Evolutionary conservation across 768 basidiomycete species (phyloP).

Genomic region (Ephemerocybe angulata): DNA sequence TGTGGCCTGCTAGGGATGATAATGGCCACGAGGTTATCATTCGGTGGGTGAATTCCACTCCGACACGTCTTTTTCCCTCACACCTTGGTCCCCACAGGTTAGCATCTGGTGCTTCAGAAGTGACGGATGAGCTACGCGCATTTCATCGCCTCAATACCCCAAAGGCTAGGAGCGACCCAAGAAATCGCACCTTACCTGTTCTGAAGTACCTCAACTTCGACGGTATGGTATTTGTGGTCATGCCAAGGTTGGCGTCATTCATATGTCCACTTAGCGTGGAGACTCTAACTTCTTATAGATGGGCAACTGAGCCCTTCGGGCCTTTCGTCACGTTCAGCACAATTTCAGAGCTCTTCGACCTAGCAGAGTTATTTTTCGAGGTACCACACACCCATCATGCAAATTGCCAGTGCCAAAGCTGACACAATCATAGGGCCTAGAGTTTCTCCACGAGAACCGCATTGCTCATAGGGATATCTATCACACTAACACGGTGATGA

Average conservation of each 20-base stretch:
- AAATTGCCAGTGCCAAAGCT: background rate
- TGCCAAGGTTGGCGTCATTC: constrained; percentile 11
- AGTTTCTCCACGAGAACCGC: constrained; percentile 4
- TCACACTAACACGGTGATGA: background rate
- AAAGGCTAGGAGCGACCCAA: constrained; percentile 5
- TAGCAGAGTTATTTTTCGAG: constrained; percentile 4
- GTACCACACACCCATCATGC: background rate
- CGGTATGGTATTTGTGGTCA: constrained; percentile 12
- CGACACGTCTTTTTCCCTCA: background rate
- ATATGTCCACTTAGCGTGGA: background rate
- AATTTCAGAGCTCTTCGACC: background rate
- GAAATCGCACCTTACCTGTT: constrained; percentile 14
- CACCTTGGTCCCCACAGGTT: background rate
- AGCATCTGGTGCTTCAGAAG: background rate
- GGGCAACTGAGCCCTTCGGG: background rate
- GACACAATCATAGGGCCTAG: background rate
- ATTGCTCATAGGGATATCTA: constrained; percentile 3
- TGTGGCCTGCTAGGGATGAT: constrained; percentile 12
- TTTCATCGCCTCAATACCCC: constrained; percentile 1
- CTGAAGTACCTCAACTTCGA: constrained; percentile 12
- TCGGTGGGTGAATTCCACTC: constrained; percentile 4
- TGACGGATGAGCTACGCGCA: background rate
- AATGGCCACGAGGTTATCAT: constrained; percentile 13
- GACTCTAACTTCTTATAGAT: background rate
- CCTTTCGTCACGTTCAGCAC: background rate